Evolutionary conservation across 495 filamentous ascomycete genomes (phyloP), one percentile per base, ranked within the genome.

Genomic region (Penicillium antarcticum): DNA sequence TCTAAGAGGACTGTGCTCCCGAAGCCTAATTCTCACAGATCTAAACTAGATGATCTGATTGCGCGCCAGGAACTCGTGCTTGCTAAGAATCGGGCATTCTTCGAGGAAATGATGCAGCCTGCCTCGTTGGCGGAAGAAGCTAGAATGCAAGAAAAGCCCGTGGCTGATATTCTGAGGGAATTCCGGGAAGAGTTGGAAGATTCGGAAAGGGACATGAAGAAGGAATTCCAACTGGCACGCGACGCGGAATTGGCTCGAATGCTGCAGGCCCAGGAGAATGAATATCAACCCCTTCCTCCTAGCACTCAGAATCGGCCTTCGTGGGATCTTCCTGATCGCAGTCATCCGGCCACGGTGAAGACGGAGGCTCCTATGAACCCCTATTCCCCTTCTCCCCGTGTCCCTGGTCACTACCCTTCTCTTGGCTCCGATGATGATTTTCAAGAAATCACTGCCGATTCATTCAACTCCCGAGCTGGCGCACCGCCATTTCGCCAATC

Each of bases 231-330:
- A 23, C 19, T 57, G 13, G 54, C 57, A 16, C 60, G 50, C n/a
- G 80, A 84, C 52, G 77, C 58, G 36, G 76, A 77, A 52, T 62
- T 72, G 50, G 80, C 79, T 46, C 71, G 73, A 24, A 63, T 47
- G 36, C 50, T 83, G 7, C 64, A 71, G 46, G 56, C 54, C n/a
- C 40, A 44, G 14, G 53, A 48, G 19, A 24, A 55, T 21, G 10
- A 39, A 16, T n/a, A n/a, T 33, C 42, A 14, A 26, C 13, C 40
- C n/a, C 32, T 32, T 6, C 11, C 26, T 8, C 6, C 38, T 2
- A 34, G 13, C 18, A 12, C 19, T 17, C n/a, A 16, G 13, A 13
- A 16, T n/a, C 37, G n/a, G 14, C 10, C 14, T 55, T 35, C 40
- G 11, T 45, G 37, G 47, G 11, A 42, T 45, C 29, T 61, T 17